Evolutionary conservation across 495 filamentous ascomycete genomes (phyloP), one percentile per base, ranked within the genome.

Genomic region (Diplogelasinospora grovesii): DNA sequence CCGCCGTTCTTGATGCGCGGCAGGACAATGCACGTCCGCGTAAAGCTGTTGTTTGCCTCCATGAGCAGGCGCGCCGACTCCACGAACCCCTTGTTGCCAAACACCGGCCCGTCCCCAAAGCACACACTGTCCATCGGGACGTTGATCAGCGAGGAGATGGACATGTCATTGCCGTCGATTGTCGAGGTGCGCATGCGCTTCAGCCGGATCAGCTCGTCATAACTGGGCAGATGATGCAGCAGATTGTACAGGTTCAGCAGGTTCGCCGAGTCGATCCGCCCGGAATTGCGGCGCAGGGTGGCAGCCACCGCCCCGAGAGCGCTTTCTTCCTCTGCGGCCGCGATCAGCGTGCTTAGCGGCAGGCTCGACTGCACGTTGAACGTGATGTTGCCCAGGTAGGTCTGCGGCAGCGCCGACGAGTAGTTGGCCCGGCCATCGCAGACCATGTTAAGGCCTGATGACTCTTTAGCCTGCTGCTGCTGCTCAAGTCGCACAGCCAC

Each of bases 61-160:
- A 42, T 43, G 20, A 47, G 18, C 20, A 27, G 37, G 3, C 48
- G 11, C 14, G 39, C 11, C 5, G 43, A 38, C 8, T 43, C 43
- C 9, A 39, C 38, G 8, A n/a, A 11, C 9, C 43, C 48, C 20
- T 16, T 35, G 20, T 51, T 43, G 29, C 9, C 39, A 25, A 44
- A 48, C 22, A 46, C 29, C n/a, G n/a, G n/a, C 27, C 45, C 35
- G 29, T 20, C 36, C 42, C 48, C 48, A 32, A 41, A 48, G 33
- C 18, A 33, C 27, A 43, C 27, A 35, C 24, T 35, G 25, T 40
- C 22, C 18, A 19, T 22, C 39, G 48, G 52, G 34, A 49, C 19
- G 34, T 20, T 35, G 13, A 49, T 13, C 22, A 49, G 32, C 15
- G 41, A 45, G n/a, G 46, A 39, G 19, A 49, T 22, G n/a, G 40